Evolutionary conservation across 768 basidiomycete genomes (phyloP).

Genomic region (Suillus americanus): DNA sequence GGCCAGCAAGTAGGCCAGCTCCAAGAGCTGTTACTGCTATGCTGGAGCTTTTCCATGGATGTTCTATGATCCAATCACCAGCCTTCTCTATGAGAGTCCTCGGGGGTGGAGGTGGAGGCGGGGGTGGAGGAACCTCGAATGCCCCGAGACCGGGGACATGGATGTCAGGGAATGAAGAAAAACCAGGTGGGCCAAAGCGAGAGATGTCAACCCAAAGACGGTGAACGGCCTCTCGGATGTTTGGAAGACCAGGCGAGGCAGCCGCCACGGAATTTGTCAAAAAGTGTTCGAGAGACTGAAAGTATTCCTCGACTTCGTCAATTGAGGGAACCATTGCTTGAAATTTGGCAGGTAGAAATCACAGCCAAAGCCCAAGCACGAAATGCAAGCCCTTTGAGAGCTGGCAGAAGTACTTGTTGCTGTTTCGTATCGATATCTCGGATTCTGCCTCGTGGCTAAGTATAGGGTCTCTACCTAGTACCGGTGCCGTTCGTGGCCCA

Average conservation of each 20-base stretch:
- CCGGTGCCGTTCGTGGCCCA: not conserved
- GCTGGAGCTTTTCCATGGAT: conserved; percentile 63
- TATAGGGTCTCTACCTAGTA: conserved; percentile 1
- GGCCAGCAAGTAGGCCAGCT: conserved; percentile 60
- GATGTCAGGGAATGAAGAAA: conserved; percentile 47
- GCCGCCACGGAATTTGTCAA: conserved; percentile 55
- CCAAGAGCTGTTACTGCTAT: conserved; percentile 60
- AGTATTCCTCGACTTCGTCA: conserved; percentile 71
- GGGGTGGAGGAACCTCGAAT: conserved; percentile 68
- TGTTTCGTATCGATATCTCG: conserved; percentile 11
- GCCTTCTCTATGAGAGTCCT: conserved; percentile 46
- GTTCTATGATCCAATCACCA: conserved; percentile 49
- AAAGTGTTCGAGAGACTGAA: conserved; percentile 63
- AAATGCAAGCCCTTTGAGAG: conserved; percentile 6
- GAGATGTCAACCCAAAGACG: conserved; percentile 78
- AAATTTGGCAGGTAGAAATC: not conserved
- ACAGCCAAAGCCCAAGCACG: not conserved
- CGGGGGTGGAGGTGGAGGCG: conserved; percentile 55
- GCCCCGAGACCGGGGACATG: conserved; percentile 65
- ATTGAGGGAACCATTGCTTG: conserved; percentile 38
- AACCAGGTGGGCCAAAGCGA: conserved; percentile 68
- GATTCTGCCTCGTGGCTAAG: conserved; percentile 4
- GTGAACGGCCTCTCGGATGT: conserved; percentile 62
- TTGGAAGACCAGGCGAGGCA: conserved; percentile 60
- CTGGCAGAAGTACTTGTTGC: not conserved